Conservation (phyloP, 306 rosid genomes). For the Senna siamea region DNA sequence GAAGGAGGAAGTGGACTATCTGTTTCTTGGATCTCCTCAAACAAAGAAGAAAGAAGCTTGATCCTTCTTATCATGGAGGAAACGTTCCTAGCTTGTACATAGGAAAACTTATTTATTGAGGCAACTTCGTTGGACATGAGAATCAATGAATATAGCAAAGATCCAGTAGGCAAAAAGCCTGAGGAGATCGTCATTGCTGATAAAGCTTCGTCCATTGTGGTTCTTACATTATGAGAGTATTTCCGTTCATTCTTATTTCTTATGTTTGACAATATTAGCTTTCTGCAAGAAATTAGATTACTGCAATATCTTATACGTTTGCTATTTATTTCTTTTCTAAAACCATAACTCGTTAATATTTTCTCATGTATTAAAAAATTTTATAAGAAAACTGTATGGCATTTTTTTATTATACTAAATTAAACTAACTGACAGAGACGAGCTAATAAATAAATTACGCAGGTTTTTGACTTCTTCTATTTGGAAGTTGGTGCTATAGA, state of each 20-base stretch:
- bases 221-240: slow-evolving; percentile 28
- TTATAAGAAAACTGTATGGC: background rate
- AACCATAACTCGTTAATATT: no score
- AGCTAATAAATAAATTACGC: slow-evolving; percentile 43
- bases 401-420: slow-evolving; percentile 12
- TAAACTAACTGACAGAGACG: slow-evolving; percentile 34
- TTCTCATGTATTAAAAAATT: no score
- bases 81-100: slow-evolving; percentile 56
- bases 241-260: slow-evolving; percentile 29
- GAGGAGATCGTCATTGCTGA: slow-evolving; percentile 53
- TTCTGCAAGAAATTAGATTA: no score
- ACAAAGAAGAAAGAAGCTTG: slow-evolving; percentile 81
- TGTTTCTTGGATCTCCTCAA: slow-evolving; percentile 82
- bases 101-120: slow-evolving; percentile 64
- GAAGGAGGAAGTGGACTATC: slow-evolving; percentile 72
- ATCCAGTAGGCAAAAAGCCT: slow-evolving; percentile 67
- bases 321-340: no score
- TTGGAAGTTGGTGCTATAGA: slow-evolving; percentile 48
- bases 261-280: no score
- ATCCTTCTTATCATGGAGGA: slow-evolving; percentile 83
- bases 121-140: slow-evolving; percentile 66
- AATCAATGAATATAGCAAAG: slow-evolving; percentile 72
- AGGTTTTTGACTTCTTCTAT: slow-evolving; percentile 56
- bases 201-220: slow-evolving; percentile 58
- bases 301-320: no score